Base-by-base conservation (phyloP, 169 alveolate species). In the Cryptosporidium felis region DNA sequence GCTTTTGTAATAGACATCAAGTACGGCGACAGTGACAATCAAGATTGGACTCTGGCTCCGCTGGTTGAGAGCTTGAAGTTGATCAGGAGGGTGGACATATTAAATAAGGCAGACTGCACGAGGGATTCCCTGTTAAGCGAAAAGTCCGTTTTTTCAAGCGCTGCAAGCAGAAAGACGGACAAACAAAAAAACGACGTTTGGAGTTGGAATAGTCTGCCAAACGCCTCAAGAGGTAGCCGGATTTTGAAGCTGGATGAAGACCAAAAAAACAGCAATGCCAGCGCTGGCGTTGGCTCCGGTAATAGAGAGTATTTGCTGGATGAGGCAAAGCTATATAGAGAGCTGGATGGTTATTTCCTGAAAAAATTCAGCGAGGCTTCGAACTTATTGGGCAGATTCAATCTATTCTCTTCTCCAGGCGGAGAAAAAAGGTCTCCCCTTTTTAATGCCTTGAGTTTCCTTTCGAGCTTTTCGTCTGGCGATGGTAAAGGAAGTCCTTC, bases 91-190 rank as follows among this genome's bases (percentile, higher is more conserved):
- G 28, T 36, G 1, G 67, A 74, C 28, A 38, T 74, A n/a, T 74
- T 74, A 34, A 74, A 74, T 49, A 74, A 74, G 3, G 65, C 85
- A 47, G 85, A 74, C 18, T 74, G 85, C 12, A 74, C 85, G 12
- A 74, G 44, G 26, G 85, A 74, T 53, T 74, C 85, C 12, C 12
- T 74, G 30, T 9, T 74, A 30, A 74, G 60, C 38, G 85, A 74
- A n/a, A 58, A 53, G 23, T 53, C 85, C 3, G 85, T 74, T 14
- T 74, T 74, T 36, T 40, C 51, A 3, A 56, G 23, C 5, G 23
- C 44, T 32, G 66, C 12, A 14, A 66, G 49, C 34, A 30, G 6
- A 61, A 34, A 10, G 2, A 61, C 14, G 40, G 18, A 3, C 16
- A 8, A 3, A 21, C 45, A 56, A 4, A 56, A 42, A 40, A 34